These are phyloP conservation scores for Aureobasidium mangrovei DNA, from an alignment of 2,329 filamentous ascomycete species.

Conservation along the genomic window DNA sequence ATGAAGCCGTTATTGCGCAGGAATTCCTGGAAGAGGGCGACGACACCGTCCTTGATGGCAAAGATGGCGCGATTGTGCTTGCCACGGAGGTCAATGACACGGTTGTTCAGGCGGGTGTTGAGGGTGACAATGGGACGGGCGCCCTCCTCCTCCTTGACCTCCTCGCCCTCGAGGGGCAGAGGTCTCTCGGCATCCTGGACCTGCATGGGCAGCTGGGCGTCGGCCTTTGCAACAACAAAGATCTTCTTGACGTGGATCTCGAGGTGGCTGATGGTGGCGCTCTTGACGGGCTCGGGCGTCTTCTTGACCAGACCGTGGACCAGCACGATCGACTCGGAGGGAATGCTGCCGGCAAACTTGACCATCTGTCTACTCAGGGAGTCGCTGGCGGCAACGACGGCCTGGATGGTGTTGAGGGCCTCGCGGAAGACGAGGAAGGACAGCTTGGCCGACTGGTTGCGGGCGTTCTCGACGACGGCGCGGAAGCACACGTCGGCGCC, in stretches of 20 bases:
- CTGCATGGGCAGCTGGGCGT: constrained; percentile 52
- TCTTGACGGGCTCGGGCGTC: constrained; percentile 81
- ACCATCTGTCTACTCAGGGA: constrained; percentile 79
- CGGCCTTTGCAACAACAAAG: constrained; percentile 62
- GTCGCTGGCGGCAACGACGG: constrained; percentile 57
- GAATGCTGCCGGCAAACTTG: constrained; percentile 72
- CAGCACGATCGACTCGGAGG: constrained; percentile 70
- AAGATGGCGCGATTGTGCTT: constrained; percentile 88
- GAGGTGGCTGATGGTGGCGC: constrained; percentile 65
- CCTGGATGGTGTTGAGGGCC: constrained; percentile 70
- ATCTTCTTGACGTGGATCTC: constrained; percentile 86
- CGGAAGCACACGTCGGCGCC: constrained; percentile 59
- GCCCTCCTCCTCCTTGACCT: constrained; percentile 44
- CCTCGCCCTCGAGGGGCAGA: constrained; percentile 39
- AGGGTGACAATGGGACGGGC: constrained; percentile 65
- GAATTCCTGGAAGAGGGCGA: constrained; percentile 68
- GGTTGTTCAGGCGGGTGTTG: constrained; percentile 80
- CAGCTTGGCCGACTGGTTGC: constrained; percentile 84
- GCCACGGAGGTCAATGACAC: constrained; percentile 83
- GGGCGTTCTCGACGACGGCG: constrained; percentile 76
- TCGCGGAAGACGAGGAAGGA: constrained; percentile 80
- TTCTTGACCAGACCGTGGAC: constrained; percentile 75
- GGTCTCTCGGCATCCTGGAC: constrained; percentile 45
- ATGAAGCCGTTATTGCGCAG: constrained; percentile 66
- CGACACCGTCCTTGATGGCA: constrained; percentile 56